Percentiles rank a stretch among this genome's conserved stretches.
Evolutionary conservation across 257 asterid genomes (phyloP).

Genomic region (Leptodermis oblonga): DNA sequence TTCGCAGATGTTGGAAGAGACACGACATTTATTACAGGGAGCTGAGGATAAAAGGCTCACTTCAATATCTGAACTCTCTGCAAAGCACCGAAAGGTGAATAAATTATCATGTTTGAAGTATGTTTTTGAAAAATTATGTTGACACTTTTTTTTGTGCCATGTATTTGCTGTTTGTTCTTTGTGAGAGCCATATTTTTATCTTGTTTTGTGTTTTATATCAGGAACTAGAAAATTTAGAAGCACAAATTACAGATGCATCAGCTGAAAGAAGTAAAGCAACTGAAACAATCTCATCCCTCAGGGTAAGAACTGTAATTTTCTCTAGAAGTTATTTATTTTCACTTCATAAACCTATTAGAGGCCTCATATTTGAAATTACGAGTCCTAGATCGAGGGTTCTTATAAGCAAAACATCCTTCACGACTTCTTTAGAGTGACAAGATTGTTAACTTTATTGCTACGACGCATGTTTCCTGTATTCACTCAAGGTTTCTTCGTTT

Average conservation of each 20-base stretch:
- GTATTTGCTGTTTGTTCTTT: constrained; percentile 5
- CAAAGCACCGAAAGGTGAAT: constrained; percentile 80
- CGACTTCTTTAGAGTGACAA: neutral
- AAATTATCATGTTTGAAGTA: constrained; percentile 10
- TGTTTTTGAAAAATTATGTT: constrained; percentile 17
- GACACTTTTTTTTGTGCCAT: constrained; percentile 17
- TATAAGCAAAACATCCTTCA: neutral
- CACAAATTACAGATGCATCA: constrained; percentile 74
- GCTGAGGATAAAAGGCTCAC: constrained; percentile 84
- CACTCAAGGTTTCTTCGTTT: neutral
- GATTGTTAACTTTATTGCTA: neutral
- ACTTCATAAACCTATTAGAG: neutral
- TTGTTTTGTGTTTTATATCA: constrained; percentile 29
- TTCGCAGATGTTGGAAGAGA: constrained; percentile 70
- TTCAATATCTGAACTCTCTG: constrained; percentile 67
- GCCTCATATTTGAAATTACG: neutral
- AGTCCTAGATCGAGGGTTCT: neutral
- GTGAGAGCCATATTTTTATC: neutral
- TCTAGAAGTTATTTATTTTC: neutral
- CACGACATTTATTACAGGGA: constrained; percentile 55
- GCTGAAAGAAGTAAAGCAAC: constrained; percentile 77
- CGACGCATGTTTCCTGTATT: neutral
- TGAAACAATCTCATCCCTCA: constrained; percentile 76
- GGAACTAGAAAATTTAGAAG: constrained; percentile 85
- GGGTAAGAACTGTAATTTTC: constrained; percentile 46